Percentiles rank a stretch among this genome's conserved stretches.
phyloP scores from a whole-genome alignment of 352 stramenopile species.

The Globisporangium acanthophoron region DNA sequence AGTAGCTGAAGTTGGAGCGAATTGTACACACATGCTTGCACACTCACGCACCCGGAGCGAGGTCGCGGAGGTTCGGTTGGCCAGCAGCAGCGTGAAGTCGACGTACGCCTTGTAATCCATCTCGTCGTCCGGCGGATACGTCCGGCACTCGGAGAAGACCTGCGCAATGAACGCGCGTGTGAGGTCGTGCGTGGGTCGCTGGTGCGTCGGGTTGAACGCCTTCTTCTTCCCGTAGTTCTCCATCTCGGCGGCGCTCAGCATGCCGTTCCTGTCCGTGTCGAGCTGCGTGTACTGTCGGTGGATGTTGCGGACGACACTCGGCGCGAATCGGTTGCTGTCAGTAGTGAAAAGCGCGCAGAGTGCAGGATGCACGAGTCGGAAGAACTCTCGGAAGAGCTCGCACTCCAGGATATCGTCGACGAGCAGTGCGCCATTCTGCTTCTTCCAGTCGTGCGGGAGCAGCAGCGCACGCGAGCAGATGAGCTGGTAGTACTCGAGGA shows the following conservation, averaged over 20 bases:
- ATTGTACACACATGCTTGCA: neutral
- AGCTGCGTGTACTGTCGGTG: constrained; percentile 61
- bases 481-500: constrained; percentile 51
- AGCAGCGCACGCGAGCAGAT: constrained; percentile 53
- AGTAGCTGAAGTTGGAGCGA: too few species aligned
- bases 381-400: constrained; percentile 31
- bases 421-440: constrained; percentile 19
- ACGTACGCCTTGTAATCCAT: constrained; percentile 64
- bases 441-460: constrained; percentile 37
- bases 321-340: constrained; percentile 28
- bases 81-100: constrained; percentile 54
- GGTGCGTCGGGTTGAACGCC: constrained; percentile 47
- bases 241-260: constrained; percentile 44
- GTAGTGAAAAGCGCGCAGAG: constrained; percentile 25
- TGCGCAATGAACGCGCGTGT: constrained; percentile 46
- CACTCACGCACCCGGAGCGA: constrained; percentile 35
- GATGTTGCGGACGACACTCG: constrained; percentile 27
- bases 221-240: constrained; percentile 58
- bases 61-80: constrained; percentile 25
- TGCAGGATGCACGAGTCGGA: constrained; percentile 28
- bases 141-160: constrained; percentile 45
- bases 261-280: constrained; percentile 53
- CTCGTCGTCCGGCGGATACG: constrained; percentile 35
- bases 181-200: constrained; percentile 49
- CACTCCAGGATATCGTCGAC: constrained; percentile 33